Evolutionary conservation across 192 early-diverging fungal genomes (phyloP).

Genomic region (Obelidium mucronatum): DNA sequence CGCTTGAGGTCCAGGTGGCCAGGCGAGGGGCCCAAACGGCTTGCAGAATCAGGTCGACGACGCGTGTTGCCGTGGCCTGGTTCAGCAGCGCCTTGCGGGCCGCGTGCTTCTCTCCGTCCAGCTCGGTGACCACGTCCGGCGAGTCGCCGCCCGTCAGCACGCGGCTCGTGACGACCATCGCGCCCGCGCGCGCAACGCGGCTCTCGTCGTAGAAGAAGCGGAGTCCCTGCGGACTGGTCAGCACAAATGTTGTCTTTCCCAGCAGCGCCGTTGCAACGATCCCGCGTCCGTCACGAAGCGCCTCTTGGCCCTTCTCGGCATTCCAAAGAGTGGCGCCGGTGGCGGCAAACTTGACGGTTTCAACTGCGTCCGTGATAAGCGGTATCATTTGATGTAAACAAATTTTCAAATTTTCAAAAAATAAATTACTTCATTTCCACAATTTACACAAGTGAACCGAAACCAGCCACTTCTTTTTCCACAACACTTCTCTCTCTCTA

Average conservation of each 20-base stretch:
- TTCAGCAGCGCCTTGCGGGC: not conserved
- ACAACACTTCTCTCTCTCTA: too few species aligned
- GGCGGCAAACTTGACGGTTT: not conserved
- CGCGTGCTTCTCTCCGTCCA: not conserved
- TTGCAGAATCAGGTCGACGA: not conserved
- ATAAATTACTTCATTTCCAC: too few species aligned
- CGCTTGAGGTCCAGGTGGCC: not conserved
- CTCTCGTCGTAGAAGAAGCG: not conserved
- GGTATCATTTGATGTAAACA: too few species aligned
- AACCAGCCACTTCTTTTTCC: too few species aligned
- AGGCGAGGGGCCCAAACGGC: not conserved
- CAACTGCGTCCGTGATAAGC: not conserved
- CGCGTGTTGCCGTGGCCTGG: not conserved
- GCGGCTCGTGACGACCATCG: not conserved
- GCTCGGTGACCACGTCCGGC: not conserved
- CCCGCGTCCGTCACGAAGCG: not conserved
- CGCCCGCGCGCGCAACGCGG: not conserved
- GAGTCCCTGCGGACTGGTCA: not conserved
- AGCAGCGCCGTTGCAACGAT: not conserved
- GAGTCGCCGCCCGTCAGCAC: not conserved
- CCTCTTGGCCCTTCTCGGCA: not conserved
- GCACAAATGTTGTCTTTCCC: not conserved
- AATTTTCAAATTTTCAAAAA: too few species aligned
- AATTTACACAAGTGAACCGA: too few species aligned
- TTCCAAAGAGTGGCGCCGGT: not conserved